Base-by-base conservation (phyloP, 176 grass and related monocot genomes). In the Pontederia crassipes region DNA sequence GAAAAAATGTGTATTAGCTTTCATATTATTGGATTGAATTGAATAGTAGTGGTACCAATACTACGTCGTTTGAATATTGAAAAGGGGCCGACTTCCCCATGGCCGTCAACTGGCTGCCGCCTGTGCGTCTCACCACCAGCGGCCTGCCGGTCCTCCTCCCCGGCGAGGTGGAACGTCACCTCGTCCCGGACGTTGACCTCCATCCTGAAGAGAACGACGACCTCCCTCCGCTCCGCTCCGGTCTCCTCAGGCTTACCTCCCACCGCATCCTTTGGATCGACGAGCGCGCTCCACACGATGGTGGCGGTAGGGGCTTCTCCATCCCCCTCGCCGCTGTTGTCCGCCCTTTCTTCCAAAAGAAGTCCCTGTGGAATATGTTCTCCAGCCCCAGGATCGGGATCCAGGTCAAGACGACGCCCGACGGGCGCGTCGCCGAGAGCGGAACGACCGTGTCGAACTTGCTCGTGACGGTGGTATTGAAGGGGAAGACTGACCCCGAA, bases 221-320 rank as follows among this genome's bases (percentile, higher is more conserved):
- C 73, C 76, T 80, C 71, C 20, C 74, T 10, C 60, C 78, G 20
- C 84, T 98, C 52, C 87, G 63, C 24, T 82, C 74, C 62, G 74
- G 84, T 51, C 88, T 92, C 64, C 93, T 98, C 74, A 81, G 69
- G 27, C 88, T 98, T 71, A 92, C 88, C 54, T 92, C 88, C 68
- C 84, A 92, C 75, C 93, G 88, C 12, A 73, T 98, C 56, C 40
- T 98, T 74, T 89, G 89, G 80, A 79, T 98, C 72, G 76, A 98
- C 74, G 84, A 92, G 17, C 5, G 76, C 51, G 86, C 93, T 48
- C 29, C 29, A 2, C 29, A 35, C 29, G 29, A 35, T 4, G 29
- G 29, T 4, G 29, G 78, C 81, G 9, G 87, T 2, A 35, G 29
- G 29, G 29, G 84, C 4, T 77, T 68, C 45, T 84, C 80, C 24